Evolutionary conservation across 139 green algal genomes (phyloP), one percentile per base, ranked within the genome.

Genomic region (Coelastrella sp.): DNA sequence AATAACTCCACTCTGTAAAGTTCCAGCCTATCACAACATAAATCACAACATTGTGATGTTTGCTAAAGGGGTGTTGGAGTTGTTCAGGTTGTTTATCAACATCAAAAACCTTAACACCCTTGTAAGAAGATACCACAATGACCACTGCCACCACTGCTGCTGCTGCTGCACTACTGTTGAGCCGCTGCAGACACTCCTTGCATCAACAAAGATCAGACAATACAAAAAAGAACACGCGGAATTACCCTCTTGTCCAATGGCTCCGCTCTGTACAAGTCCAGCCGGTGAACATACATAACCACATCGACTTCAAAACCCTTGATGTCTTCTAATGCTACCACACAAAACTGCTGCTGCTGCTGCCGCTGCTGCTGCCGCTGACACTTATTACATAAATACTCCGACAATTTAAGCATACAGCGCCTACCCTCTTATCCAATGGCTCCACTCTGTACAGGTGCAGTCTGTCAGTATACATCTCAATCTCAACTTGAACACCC

Each of bases 181-280:
- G n/a, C 20, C 6, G 19, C 74, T 58, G 22, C 74, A n/a, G n/a
- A n/a, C n/a, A n/a, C n/a, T n/a, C n/a, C n/a, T n/a, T n/a, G n/a
- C n/a, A n/a, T n/a, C n/a, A n/a, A n/a, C n/a, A n/a, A n/a, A n/a
- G n/a, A n/a, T n/a, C n/a, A n/a, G n/a, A n/a, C n/a, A n/a, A n/a
- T n/a, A n/a, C n/a, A n/a, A n/a, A n/a, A n/a, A n/a, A n/a, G 16
- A 5, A 2, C 80, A 80, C 91, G n/a, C n/a, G n/a, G n/a, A n/a
- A n/a, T 77, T 66, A 95, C 93, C 77, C 87, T 86, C 90, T 85
- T 92, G 90, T 96, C 94, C n/a, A 95, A 92, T 14, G 90, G 73
- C 23, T 95, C 93, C 61, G 95, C 92, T 1, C 92, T 87, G 93
- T 95, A 96, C 79, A 96, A 66, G 93, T 96, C 94, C 86, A 96